A percentile compares a stretch with the other conserved stretches of the same genome.
phyloP scores from a whole-genome alignment of 345 rosid species.

The Clausena lansium region DNA sequence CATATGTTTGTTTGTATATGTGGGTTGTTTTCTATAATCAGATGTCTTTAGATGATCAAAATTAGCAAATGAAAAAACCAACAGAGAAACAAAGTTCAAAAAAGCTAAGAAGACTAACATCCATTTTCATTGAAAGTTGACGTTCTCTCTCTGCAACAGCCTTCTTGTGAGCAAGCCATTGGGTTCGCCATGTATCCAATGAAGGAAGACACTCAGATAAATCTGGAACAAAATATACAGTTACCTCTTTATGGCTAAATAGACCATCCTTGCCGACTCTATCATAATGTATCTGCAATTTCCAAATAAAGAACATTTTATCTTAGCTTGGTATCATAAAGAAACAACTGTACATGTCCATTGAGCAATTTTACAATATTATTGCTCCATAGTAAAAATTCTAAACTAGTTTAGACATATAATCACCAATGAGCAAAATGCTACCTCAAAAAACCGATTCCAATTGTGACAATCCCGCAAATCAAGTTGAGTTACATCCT shows the following conservation, averaged over 20 bases:
- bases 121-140: conserved; percentile 50
- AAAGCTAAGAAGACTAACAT: conserved; percentile 28
- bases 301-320: conserved; percentile 5
- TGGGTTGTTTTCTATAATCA: not conserved
- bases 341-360: not conserved
- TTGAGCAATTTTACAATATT: not conserved
- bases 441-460: conserved; percentile 96
- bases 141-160: conserved; percentile 63
- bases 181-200: conserved; percentile 66
- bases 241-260: conserved; percentile 82
- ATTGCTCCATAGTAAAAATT: not conserved
- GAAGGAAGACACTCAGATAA: conserved; percentile 89
- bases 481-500: conserved; percentile 73
- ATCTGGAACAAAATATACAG: conserved; percentile 90
- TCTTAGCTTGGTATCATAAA: conserved; percentile 9
- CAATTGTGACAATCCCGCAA: conserved; percentile 70
- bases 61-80: not conserved
- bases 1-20: not conserved
- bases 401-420: not conserved
- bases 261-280: conserved; percentile 82
- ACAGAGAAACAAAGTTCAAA: not conserved
- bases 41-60: not conserved
- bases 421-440: not conserved
- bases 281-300: conserved; percentile 87
- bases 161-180: conserved; percentile 82